phyloP scores from a whole-genome alignment of 2,329 filamentous ascomycete species.

The Graphilbum ipis-grandicollis region DNA sequence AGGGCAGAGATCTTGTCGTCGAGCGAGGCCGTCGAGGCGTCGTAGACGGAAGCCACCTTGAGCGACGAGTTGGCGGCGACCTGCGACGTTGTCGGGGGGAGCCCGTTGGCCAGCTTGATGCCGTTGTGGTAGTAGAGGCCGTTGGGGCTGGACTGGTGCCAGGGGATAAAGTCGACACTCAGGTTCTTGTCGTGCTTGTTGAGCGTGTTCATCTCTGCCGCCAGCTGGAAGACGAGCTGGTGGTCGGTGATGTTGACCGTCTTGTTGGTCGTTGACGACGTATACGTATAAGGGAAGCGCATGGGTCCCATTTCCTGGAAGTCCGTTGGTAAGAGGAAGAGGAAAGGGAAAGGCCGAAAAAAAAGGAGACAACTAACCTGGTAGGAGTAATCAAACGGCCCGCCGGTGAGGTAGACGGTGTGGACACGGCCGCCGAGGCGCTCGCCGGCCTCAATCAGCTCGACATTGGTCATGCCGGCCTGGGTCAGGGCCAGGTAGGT shows the following conservation, averaged over 20 bases:
- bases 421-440: slow-evolving; percentile 47
- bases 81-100: slow-evolving; percentile 33
- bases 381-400: slow-evolving; percentile 45
- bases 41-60: slow-evolving; percentile 15
- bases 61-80: slow-evolving; percentile 26
- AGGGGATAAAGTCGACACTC: slow-evolving; percentile 43
- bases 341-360: no score
- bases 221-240: slow-evolving; percentile 47
- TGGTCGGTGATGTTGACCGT: slow-evolving; percentile 44
- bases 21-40: slow-evolving; percentile 17
- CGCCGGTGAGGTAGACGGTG: slow-evolving; percentile 42
- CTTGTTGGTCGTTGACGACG: slow-evolving; percentile 28
- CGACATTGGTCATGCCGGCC: slow-evolving; percentile 39
- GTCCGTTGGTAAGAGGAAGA: no score
- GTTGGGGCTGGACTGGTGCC: slow-evolving; percentile 39
- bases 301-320: slow-evolving; percentile 40
- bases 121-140: slow-evolving; percentile 30
- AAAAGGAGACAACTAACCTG: slow-evolving; percentile 24
- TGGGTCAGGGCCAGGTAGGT: slow-evolving; percentile 32
- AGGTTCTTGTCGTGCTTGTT: slow-evolving; percentile 32
- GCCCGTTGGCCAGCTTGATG: slow-evolving; percentile 29
- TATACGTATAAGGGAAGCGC: slow-evolving; percentile 31
- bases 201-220: slow-evolving; percentile 38
- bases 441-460: slow-evolving; percentile 41
- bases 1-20: slow-evolving; percentile 20